Conservation (phyloP, 371 early-diverging fungal genomes). For the Apophysomyces variabilis region DNA sequence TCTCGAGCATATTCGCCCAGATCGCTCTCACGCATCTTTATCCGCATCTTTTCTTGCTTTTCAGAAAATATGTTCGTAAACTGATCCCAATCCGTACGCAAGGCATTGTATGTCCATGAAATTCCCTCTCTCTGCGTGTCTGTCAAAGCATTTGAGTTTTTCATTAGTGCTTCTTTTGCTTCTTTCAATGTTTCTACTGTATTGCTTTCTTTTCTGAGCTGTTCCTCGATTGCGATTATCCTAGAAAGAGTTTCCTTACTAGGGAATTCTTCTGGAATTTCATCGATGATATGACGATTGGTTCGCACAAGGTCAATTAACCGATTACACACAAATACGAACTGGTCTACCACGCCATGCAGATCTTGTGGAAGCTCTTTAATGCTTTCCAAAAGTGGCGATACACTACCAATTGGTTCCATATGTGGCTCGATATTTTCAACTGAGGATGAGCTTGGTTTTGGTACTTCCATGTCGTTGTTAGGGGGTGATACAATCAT, state of each 20-base stretch:
- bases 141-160: background rate
- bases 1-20: background rate
- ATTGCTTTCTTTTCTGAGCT: background rate
- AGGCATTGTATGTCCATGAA: background rate
- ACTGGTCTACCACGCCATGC: background rate
- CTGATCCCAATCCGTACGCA: background rate
- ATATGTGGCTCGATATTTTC: background rate
- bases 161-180: background rate
- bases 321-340: background rate
- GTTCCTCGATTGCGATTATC: background rate
- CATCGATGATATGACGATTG: background rate
- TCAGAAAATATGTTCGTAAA: background rate
- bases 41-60: background rate
- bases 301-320: background rate
- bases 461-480: background rate
- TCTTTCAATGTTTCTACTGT: background rate
- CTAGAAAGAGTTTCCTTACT: background rate
- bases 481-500: slow-evolving; percentile 13
- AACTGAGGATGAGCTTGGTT: background rate
- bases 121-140: background rate
- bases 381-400: background rate
- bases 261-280: background rate
- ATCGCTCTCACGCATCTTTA: background rate
- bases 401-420: background rate
- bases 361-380: background rate